Base-by-base conservation (phyloP, 352 stramenopile genomes). In the Pythium brachiatum region DNA sequence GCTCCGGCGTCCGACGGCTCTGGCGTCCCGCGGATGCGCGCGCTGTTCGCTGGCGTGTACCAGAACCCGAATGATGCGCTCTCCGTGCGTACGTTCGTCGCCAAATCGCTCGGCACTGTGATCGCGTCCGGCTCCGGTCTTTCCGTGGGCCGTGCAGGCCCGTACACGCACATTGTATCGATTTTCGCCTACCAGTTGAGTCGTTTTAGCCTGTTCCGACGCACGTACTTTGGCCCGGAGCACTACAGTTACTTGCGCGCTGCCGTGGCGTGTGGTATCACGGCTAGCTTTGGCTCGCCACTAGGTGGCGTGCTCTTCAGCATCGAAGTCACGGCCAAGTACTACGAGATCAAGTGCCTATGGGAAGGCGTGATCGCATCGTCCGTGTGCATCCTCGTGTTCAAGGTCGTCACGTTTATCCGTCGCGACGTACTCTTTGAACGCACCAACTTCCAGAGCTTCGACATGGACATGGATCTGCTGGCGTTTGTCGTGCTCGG, bases 331-430 rank as follows among this genome's bases (percentile, higher is more conserved):
- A 92, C 84, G 3, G 83, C 84, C 5, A 86, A 83, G 32, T 92
- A 89, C 55, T 95, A 94, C 65, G 82, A 91, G 60, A 90, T 95
- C 68, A 89, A 89, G 64, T 91, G 79, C 16, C 71, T 94, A 8
- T 94, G 85, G 85, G 83, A 92, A 64, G 80, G 83, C 16, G 81
- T 92, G 26, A 94, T 94, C 59, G 83, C 79, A 59, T 90, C 85
- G 12, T 89, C 81, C 5, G 74, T 91, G 50, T 92, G 81, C 38
- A 86, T 94, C 39, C 62, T 94, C 18, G 76, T 91, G 7, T 94
- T 88, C 62, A 82, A 84, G 34, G 76, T 92, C 54, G 81, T 92
- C 46, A 88, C 73, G 2, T 90, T 90, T 36, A 70, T 90, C 26
- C 83, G 89, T 44, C 79, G 73, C 25, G 80, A 92, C 25, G 72